phyloP scores from a whole-genome alignment of 495 filamentous ascomycete genomes.

The Echria macrotheca region DNA sequence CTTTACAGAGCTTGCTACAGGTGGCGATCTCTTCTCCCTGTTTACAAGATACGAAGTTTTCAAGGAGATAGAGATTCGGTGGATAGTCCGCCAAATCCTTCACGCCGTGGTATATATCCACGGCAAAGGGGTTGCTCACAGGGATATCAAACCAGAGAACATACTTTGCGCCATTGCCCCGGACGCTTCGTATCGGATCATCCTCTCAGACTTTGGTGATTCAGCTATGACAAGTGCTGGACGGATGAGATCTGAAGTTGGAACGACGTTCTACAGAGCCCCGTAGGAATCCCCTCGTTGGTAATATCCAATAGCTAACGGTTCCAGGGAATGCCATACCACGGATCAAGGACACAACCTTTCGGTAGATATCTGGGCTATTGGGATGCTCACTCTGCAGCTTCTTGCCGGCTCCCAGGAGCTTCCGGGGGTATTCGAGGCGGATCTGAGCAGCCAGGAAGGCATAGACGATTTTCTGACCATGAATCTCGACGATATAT shows the following conservation, averaged over 20 bases:
- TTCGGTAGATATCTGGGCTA: constrained; percentile 46
- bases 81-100: constrained; percentile 78
- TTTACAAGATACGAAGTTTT: constrained; percentile 43
- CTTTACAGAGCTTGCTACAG: constrained; percentile 60
- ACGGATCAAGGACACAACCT: constrained; percentile 20
- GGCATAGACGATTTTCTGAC: constrained; percentile 13
- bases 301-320: neutral
- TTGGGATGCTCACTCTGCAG: constrained; percentile 29
- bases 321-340: constrained; percentile 20
- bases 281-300: constrained; percentile 52
- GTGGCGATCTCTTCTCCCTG: constrained; percentile 56
- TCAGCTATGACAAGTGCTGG: constrained; percentile 40
- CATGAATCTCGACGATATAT: constrained; percentile 47
- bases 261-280: constrained; percentile 61
- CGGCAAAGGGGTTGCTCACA: constrained; percentile 72
- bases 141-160: constrained; percentile 95
- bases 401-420: constrained; percentile 18
- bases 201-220: constrained; percentile 72
- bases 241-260: constrained; percentile 58
- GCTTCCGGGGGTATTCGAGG: constrained; percentile 4
- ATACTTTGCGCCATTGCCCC: constrained; percentile 68
- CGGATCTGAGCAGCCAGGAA: constrained; percentile 13
- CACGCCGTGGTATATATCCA: constrained; percentile 77
- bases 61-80: constrained; percentile 67
- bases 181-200: constrained; percentile 46